Evolutionary conservation across 805 yeast genomes (phyloP).

Genomic region (Huiozyma naganishii): DNA sequence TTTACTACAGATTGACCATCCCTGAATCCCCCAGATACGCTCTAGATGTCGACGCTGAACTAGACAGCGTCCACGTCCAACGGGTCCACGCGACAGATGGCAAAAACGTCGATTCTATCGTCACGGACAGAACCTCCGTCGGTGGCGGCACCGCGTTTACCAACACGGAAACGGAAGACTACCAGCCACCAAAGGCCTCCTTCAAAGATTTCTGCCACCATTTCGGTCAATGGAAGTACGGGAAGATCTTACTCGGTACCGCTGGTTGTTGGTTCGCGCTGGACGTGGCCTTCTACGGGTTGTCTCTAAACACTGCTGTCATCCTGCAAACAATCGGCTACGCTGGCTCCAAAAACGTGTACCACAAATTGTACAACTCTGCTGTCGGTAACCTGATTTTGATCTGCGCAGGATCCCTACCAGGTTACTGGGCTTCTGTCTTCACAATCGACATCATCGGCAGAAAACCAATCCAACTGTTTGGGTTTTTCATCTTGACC

Average conservation of each 20-base stretch:
- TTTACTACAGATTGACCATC: slow-evolving; percentile 85
- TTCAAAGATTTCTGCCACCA: slow-evolving; percentile 60
- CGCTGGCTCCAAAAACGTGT: slow-evolving; percentile 61
- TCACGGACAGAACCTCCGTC: slow-evolving; percentile 33
- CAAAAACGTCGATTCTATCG: not conserved
- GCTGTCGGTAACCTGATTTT: slow-evolving; percentile 90
- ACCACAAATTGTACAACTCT: slow-evolving; percentile 57
- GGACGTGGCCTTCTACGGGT: slow-evolving; percentile 86
- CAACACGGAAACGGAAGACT: slow-evolving; percentile 31
- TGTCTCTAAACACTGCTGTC: slow-evolving; percentile 70
- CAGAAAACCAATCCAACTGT: slow-evolving; percentile 72
- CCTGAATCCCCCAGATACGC: slow-evolving; percentile 93
- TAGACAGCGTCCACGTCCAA: not conserved
- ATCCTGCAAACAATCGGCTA: slow-evolving; percentile 78
- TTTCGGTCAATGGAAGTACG: slow-evolving; percentile 78
- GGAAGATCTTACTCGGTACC: slow-evolving; percentile 75
- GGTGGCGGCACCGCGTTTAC: slow-evolving; percentile 14
- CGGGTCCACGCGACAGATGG: not conserved
- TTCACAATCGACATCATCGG: slow-evolving; percentile 75
- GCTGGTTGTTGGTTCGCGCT: slow-evolving; percentile 87
- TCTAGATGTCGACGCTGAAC: slow-evolving; percentile 50
- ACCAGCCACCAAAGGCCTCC: slow-evolving; percentile 68
- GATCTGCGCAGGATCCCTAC: slow-evolving; percentile 89
- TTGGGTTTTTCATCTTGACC: slow-evolving; percentile 67
- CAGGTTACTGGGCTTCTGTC: slow-evolving; percentile 84